Conservation (phyloP, 2,329 filamentous ascomycete genomes). For the Kalaharituber pfeilii region DNA sequence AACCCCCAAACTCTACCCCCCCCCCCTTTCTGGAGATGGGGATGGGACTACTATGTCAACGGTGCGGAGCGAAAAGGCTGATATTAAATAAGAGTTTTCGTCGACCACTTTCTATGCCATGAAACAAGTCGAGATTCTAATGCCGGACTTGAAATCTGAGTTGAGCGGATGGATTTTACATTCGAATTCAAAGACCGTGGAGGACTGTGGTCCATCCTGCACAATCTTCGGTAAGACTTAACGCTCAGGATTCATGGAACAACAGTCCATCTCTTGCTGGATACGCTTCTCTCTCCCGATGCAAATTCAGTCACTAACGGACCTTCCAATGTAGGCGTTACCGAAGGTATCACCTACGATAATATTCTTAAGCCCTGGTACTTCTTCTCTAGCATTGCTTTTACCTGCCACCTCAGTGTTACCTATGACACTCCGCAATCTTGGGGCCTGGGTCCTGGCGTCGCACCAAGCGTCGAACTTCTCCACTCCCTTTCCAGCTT, state of each 20-base stretch:
- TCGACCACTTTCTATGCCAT: neutral
- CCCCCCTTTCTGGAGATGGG: too few species aligned
- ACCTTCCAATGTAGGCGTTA: neutral
- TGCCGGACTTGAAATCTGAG: too few species aligned
- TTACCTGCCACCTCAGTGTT: neutral
- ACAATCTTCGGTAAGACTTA: neutral
- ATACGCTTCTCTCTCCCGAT: too few species aligned
- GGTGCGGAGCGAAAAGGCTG: too few species aligned
- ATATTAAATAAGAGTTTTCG: neutral
- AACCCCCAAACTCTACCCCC: too few species aligned
- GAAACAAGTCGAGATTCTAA: too few species aligned
- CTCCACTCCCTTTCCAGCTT: neutral
- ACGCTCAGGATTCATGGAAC: too few species aligned
- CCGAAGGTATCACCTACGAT: neutral
- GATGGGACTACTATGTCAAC: too few species aligned
- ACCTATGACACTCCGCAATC: neutral
- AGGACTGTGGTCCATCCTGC: neutral
- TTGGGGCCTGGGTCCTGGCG: neutral
- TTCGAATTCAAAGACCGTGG: neutral
- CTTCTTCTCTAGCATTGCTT: neutral
- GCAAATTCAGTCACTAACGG: too few species aligned
- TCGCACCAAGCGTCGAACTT: neutral
- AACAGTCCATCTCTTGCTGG: too few species aligned
- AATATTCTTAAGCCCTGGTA: too few species aligned
- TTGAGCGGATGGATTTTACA: neutral